These are phyloP conservation scores for Blastocystis sp. DNA, from an alignment of 352 stramenopile genomes.

Conservation along the genomic window DNA sequence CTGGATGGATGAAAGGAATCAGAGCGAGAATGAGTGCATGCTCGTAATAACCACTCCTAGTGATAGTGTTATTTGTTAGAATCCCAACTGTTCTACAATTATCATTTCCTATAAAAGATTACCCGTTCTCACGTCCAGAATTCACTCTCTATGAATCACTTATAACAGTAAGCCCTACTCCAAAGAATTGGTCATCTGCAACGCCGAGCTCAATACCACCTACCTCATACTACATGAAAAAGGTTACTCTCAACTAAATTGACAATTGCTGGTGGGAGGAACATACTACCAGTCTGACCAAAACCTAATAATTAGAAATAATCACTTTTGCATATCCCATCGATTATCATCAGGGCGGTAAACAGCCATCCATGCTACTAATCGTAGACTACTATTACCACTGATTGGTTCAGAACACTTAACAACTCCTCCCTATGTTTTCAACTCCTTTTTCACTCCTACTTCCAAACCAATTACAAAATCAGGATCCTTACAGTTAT, in stretches of 20 bases:
- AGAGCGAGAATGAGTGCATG: not conserved
- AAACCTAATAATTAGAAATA: not conserved
- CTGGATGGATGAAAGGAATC: constrained; percentile 16
- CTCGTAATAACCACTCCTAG: not conserved
- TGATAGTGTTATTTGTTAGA: not conserved
- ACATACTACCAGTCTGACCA: not conserved
- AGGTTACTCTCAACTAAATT: not conserved
- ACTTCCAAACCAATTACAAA: constrained; percentile 37
- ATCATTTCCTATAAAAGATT: no score
- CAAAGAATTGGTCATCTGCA: not conserved
- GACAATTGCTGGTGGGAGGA: not conserved
- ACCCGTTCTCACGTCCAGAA: not conserved
- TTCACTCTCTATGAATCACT: not conserved
- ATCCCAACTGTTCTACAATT: not conserved
- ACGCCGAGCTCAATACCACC: not conserved
- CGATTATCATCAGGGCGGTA: not conserved
- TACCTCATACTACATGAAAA: not conserved
- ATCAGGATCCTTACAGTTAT: not conserved
- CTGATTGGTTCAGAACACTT: not conserved
- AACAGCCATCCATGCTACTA: constrained; percentile 1
- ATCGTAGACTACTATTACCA: not conserved
- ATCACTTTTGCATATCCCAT: not conserved
- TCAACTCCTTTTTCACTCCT: no score
- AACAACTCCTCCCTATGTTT: not conserved
- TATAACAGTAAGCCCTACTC: not conserved